Evolutionary conservation across 306 rosid genomes (phyloP), one percentile per base, ranked within the genome.

Genomic region (Prunus dulcis): DNA sequence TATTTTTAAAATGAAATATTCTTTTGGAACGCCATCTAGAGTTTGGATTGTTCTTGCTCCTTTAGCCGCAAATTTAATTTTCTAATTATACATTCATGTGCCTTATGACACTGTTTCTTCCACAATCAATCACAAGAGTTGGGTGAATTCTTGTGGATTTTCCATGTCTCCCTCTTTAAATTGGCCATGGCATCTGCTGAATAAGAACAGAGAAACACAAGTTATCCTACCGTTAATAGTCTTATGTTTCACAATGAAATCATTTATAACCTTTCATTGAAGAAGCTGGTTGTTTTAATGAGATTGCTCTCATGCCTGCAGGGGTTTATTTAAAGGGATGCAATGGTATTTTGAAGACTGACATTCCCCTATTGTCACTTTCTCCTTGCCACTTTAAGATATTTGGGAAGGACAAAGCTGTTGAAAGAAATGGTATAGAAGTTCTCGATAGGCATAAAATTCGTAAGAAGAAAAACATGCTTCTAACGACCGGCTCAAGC

Each of bases 241-340:
- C n/a, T 32, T 11, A 30, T 63, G n/a, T 49, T 77, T 67, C 41
- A 18, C 49, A 10, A 41, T 52, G 25, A 60, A 49, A 38, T 68
- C 34, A 41, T 45, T 51, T 69, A 27, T 65, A 69, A 47, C 20
- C 34, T 72, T 27, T 73, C 58, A 28, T 30, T 56, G 55, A 57
- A 49, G 56, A 72, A 20, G 75, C 38, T 23, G 70, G 14, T 46
- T 69, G 65, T 60, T 81, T 77, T 27, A 66, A 72, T 69, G 81
- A 63, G 52, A 78, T 74, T 76, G 76, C 49, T 80, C 57, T 74
- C 34, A 34, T 85, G 74, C 67, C 38, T 87, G 86, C 80, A 92
- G 98, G 97, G 97, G 92, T 94, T 76, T 91, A 83, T 80, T 75
- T 94, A 77, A 92, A 85, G 86, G 87, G 84, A 73, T 83, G 85